Evolutionary conservation across 345 rosid genomes (phyloP).

Genomic region (Citrus cavaleriei): DNA sequence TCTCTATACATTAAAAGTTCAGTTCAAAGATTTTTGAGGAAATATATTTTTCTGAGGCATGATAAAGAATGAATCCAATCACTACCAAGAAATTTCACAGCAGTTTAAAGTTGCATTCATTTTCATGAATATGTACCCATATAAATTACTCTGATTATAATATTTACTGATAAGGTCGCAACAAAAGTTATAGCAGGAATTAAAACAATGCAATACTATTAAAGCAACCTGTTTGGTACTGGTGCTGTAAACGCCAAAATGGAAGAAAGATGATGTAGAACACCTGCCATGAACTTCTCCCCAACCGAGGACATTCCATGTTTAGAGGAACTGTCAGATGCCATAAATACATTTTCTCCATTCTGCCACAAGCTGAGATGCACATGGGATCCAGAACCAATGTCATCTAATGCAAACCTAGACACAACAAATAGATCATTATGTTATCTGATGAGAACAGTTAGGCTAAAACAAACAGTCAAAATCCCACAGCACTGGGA

Average conservation of each 20-base stretch:
- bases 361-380: constrained; percentile 81
- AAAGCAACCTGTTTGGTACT: constrained; percentile 77
- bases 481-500: neutral
- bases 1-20: neutral
- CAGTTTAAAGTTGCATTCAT: neutral
- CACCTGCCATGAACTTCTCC: constrained; percentile 89
- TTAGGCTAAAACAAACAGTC: neutral
- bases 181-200: neutral
- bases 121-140: neutral
- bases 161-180: neutral
- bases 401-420: constrained; percentile 80
- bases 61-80: neutral
- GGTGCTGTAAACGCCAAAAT: constrained; percentile 85
- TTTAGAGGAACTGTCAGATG: constrained; percentile 53
- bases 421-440: constrained; percentile 4
- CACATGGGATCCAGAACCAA: constrained; percentile 96
- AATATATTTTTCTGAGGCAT: neutral
- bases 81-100: neutral
- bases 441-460: neutral
- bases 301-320: constrained; percentile 78
- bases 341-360: constrained; percentile 75
- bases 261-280: constrained; percentile 83
- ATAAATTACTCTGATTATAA: neutral
- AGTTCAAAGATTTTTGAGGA: neutral
- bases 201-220: neutral